phyloP scores from a whole-genome alignment of 73 alveolate species.

The Loxodes magnus region DNA sequence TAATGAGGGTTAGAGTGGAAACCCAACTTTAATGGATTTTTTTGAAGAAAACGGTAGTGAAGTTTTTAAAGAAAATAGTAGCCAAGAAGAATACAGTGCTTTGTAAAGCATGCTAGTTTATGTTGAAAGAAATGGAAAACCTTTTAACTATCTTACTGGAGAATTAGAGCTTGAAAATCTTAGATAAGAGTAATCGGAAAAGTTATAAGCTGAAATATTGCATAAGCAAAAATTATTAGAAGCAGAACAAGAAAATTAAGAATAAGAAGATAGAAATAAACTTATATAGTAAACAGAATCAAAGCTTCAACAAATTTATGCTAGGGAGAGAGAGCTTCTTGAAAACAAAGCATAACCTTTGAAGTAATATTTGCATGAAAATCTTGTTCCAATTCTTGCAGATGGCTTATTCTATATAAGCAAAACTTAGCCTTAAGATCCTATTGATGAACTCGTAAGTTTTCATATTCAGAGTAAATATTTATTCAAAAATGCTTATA shows the following conservation, averaged over 20 bases:
- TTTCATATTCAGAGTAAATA: background rate
- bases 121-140: slow-evolving; percentile 21
- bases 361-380: slow-evolving; percentile 74
- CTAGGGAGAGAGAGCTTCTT: slow-evolving; percentile 62
- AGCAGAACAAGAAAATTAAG: background rate
- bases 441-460: slow-evolving; percentile 70
- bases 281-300: slow-evolving; percentile 3
- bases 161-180: slow-evolving; percentile 6
- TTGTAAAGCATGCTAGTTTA: slow-evolving; percentile 1
- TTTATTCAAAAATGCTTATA: slow-evolving; percentile 1
- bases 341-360: slow-evolving; percentile 72
- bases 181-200: background rate
- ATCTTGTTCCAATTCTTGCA: slow-evolving; percentile 72
- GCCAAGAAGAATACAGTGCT: background rate
- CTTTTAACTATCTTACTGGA: slow-evolving; percentile 16
- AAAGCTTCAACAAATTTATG: slow-evolving; percentile 58
- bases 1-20: slow-evolving; percentile 39
- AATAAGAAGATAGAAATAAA: slow-evolving; percentile 1
- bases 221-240: background rate
- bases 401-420: slow-evolving; percentile 86
- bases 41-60: slow-evolving; percentile 43
- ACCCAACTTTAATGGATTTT: slow-evolving; percentile 61
- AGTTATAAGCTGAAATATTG: background rate
- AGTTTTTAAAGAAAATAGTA: slow-evolving; percentile 35
- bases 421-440: slow-evolving; percentile 75